phyloP scores from a whole-genome alignment of 2,329 filamentous ascomycete species.

The Podosphaera fusca region DNA sequence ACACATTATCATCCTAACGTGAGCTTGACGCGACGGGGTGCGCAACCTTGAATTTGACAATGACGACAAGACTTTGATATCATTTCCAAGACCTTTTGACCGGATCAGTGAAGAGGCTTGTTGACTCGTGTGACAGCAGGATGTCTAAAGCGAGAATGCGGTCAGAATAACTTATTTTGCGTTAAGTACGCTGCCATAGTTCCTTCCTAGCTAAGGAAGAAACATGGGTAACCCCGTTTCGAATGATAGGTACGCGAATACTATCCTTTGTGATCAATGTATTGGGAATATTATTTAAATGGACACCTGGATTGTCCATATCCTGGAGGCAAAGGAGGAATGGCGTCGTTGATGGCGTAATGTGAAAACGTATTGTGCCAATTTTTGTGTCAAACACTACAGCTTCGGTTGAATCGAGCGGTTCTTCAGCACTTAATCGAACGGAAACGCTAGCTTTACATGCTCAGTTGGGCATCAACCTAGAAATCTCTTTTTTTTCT shows the following conservation, averaged over 20 bases:
- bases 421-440: background rate
- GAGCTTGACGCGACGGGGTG: background rate
- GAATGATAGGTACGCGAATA: background rate
- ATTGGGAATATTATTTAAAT: background rate
- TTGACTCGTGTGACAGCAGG: background rate
- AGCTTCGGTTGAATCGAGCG: background rate
- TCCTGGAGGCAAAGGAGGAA: background rate
- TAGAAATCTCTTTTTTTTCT: background rate
- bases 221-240: background rate
- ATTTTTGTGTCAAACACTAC: background rate
- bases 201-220: background rate
- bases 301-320: background rate
- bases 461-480: background rate
- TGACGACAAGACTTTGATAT: background rate
- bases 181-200: background rate
- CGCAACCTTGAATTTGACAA: background rate
- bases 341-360: background rate
- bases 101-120: background rate
- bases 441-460: background rate
- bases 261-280: background rate
- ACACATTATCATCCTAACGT: background rate
- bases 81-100: background rate
- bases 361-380: background rate
- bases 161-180: background rate
- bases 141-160: constrained; percentile 1